Percentiles rank a stretch among this genome's conserved stretches.
Evolutionary conservation across 1,284 basidiomycete genomes (phyloP).

Genomic region (Dichomitus squalens): DNA sequence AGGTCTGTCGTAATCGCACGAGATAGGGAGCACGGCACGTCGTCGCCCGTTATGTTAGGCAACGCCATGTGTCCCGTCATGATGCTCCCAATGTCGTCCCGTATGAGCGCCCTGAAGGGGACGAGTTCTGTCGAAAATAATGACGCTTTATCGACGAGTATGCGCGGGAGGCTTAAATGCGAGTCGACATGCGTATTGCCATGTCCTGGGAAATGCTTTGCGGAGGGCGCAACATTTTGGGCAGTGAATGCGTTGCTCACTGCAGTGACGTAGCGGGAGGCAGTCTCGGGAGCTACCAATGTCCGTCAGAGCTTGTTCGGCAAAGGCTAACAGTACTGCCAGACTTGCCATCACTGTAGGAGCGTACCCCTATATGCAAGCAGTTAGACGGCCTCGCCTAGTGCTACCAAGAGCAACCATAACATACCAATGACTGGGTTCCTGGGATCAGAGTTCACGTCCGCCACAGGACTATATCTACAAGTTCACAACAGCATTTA

Average conservation of each 20-base stretch:
- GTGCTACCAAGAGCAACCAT: too few species aligned
- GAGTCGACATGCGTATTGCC: constrained; percentile 74
- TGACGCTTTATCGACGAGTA: constrained; percentile 48
- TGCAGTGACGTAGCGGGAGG: constrained; percentile 49
- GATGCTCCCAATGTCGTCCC: constrained; percentile 48
- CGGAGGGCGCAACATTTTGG: constrained; percentile 56
- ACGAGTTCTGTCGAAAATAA: constrained; percentile 53
- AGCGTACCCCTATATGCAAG: constrained; percentile 55
- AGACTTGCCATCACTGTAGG: constrained; percentile 62
- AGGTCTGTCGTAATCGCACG: constrained; percentile 52
- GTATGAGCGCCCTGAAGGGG: constrained; percentile 54
- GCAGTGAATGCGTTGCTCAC: constrained; percentile 50
- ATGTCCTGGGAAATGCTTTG: constrained; percentile 75
- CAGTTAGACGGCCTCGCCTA: too few species aligned
- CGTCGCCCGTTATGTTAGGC: constrained; percentile 52
- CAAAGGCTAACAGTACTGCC: neutral
- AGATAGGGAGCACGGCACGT: constrained; percentile 61
- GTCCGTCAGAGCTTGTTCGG: neutral
- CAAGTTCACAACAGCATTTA: neutral
- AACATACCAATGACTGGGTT: constrained; percentile 71
- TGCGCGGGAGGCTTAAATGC: constrained; percentile 64
- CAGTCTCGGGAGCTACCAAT: constrained; percentile 51
- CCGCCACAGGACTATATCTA: constrained; percentile 58
- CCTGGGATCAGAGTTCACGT: constrained; percentile 64
- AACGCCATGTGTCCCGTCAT: constrained; percentile 77